These are phyloP conservation scores for Candida vartiovaarae DNA, from an alignment of 805 yeast species.

Conservation along the genomic window DNA sequence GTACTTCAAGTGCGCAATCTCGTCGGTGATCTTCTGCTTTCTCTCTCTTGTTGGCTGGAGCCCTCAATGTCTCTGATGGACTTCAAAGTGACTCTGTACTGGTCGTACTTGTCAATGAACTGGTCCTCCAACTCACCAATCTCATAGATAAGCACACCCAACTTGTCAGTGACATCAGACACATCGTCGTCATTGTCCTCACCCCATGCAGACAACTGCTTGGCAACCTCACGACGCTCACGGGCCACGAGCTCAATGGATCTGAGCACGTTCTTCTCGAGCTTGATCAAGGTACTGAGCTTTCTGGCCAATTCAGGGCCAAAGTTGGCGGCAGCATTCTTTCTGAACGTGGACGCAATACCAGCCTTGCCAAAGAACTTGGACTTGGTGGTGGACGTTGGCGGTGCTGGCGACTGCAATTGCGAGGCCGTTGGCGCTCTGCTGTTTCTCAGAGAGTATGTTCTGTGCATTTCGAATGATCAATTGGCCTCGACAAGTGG, in stretches of 20 bases:
- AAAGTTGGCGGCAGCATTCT: conserved; percentile 80
- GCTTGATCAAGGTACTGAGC: conserved; percentile 84
- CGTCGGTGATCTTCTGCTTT: conserved; percentile 94
- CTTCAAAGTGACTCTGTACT: conserved; percentile 93
- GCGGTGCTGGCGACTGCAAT: conserved; percentile 74
- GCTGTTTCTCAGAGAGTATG: conserved; percentile 69
- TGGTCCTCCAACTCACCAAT: conserved; percentile 98
- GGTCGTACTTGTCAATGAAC: conserved; percentile 96
- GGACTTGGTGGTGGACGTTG: conserved; percentile 66
- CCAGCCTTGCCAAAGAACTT: conserved; percentile 73
- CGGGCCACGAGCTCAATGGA: conserved; percentile 87
- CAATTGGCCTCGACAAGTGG: background rate
- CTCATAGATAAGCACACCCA: conserved; percentile 93
- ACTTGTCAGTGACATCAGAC: conserved; percentile 92
- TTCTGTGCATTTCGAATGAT: conserved; percentile 57
- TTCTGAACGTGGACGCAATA: conserved; percentile 64
- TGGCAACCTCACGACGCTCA: conserved; percentile 94
- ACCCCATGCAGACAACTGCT: conserved; percentile 97
- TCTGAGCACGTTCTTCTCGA: conserved; percentile 94
- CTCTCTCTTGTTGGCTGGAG: conserved; percentile 96
- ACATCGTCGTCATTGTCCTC: conserved; percentile 97
- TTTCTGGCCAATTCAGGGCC: conserved; percentile 95
- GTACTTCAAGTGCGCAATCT: conserved; percentile 95
- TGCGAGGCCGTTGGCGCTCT: conserved; percentile 83
- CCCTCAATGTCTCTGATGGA: conserved; percentile 94